Evolutionary conservation across 2,329 filamentous ascomycete genomes (phyloP).

Genomic region (Aureobasidium mangrovei): DNA sequence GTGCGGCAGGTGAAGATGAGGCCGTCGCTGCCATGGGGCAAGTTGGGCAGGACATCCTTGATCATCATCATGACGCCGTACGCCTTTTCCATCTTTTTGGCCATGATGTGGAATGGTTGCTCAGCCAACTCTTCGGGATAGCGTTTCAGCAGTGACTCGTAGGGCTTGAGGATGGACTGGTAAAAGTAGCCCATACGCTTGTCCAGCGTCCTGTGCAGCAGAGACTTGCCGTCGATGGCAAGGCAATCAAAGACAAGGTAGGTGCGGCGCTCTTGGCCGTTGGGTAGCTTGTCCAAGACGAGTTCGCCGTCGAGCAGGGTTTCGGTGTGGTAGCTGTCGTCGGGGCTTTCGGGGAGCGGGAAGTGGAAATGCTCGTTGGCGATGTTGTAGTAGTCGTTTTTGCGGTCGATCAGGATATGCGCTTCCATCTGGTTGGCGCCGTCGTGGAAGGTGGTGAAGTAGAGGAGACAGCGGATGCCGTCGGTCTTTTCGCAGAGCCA

Average conservation of each 20-base stretch:
- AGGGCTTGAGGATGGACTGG: constrained; percentile 64
- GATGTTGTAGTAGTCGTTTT: constrained; percentile 93
- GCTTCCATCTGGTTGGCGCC: constrained; percentile 43
- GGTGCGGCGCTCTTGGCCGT: constrained; percentile 61
- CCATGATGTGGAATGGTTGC: constrained; percentile 71
- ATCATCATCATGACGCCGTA: constrained; percentile 94
- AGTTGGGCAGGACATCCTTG: constrained; percentile 67
- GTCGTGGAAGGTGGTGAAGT: constrained; percentile 58
- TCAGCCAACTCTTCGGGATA: constrained; percentile 61
- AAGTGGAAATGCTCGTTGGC: constrained; percentile 65
- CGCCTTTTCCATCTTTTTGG: constrained; percentile 81
- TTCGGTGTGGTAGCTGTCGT: constrained; percentile 59
- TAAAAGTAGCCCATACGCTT: constrained; percentile 84
- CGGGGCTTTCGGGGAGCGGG: constrained; percentile 55
- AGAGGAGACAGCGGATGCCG: constrained; percentile 90
- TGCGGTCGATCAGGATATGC: constrained; percentile 92
- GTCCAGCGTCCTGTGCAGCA: constrained; percentile 74
- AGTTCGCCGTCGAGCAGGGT: constrained; percentile 91
- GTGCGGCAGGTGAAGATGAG: constrained; percentile 94
- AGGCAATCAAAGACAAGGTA: constrained; percentile 94
- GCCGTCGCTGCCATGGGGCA: constrained; percentile 91
- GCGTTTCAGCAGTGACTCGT: constrained; percentile 42
- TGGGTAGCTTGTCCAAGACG: constrained; percentile 68
- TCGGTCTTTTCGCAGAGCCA: constrained; percentile 98
- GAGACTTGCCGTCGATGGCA: constrained; percentile 63